These are phyloP conservation scores for Pouteria glomerata DNA, from an alignment of 148 eudicot species.

Conservation along the genomic window DNA sequence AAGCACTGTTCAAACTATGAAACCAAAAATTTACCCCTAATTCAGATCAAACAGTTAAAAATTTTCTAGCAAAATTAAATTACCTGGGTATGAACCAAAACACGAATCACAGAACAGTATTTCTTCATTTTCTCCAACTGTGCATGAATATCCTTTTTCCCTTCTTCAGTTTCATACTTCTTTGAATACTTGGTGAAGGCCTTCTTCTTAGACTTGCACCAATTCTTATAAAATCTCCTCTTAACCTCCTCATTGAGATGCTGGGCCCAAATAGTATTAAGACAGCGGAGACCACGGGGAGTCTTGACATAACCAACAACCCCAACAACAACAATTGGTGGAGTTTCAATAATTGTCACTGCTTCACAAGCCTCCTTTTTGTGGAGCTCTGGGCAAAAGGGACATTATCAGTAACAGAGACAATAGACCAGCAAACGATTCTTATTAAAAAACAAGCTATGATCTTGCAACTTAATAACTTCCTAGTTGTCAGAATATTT, in stretches of 20 bases:
- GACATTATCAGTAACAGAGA: not conserved
- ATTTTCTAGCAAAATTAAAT: not conserved
- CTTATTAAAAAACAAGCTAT: not conserved
- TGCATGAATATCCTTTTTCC: conserved; percentile 35
- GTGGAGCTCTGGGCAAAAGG: conserved; percentile 29
- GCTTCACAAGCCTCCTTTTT: conserved; percentile 45
- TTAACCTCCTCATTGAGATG: conserved; percentile 41
- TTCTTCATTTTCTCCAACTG: conserved; percentile 45
- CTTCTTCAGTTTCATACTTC: conserved; percentile 35
- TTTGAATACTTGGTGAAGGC: conserved; percentile 35
- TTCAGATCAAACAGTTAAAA: not conserved
- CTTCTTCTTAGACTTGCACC: conserved; percentile 47
- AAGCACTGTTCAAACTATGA: too few species aligned
- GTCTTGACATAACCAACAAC: conserved; percentile 44
- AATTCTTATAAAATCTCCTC: conserved; percentile 46
- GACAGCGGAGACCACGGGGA: conserved; percentile 37
- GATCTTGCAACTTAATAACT: not conserved
- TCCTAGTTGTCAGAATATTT: not conserved
- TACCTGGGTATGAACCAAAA: conserved; percentile 46
- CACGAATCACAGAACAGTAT: conserved; percentile 38
- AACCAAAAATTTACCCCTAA: too few species aligned
- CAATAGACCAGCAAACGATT: not conserved
- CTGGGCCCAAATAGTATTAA: conserved; percentile 41
- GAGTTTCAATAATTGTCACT: conserved; percentile 37
- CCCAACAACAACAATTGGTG: conserved; percentile 40